These are phyloP conservation scores for Scheffersomyces coipomensis DNA, from an alignment of 805 yeast species.

Conservation along the genomic window DNA sequence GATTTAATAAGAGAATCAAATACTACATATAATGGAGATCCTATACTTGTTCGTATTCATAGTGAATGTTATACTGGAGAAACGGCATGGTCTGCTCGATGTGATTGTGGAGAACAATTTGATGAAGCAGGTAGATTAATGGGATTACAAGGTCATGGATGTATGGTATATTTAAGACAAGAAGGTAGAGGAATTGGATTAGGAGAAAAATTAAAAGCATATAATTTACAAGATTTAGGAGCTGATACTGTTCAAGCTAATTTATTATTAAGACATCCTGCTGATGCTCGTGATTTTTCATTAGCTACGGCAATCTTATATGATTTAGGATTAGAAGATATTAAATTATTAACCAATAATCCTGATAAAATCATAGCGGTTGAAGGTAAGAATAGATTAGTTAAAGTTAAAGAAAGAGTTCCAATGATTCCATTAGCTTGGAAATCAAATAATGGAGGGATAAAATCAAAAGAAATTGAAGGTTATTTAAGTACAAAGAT, in stretches of 20 bases:
- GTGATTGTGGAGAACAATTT: slow-evolving; percentile 99
- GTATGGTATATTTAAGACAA: slow-evolving; percentile 92
- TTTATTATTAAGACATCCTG: slow-evolving; percentile 89
- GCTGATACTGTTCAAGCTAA: slow-evolving; percentile 99
- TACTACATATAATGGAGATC: slow-evolving; percentile 27
- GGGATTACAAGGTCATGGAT: slow-evolving; percentile 86
- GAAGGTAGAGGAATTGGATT: slow-evolving; percentile 98
- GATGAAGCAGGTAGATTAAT: slow-evolving; percentile 95
- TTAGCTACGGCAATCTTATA: slow-evolving; percentile 89
- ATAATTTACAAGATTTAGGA: slow-evolving; percentile 94
- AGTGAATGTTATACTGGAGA: slow-evolving; percentile 99
- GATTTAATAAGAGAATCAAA: slow-evolving; percentile 25
- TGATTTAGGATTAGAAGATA: slow-evolving; percentile 73
- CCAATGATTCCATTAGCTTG: slow-evolving; percentile 98
- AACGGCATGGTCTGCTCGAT: slow-evolving; percentile 98
- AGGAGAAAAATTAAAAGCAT: slow-evolving; percentile 96
- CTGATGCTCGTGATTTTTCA: slow-evolving; percentile 93
- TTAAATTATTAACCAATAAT: slow-evolving; percentile 85
- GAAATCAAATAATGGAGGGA: slow-evolving; percentile 55
- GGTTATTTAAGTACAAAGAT: slow-evolving; percentile 92
- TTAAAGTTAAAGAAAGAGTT: slow-evolving; percentile 81
- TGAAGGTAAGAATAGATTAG: slow-evolving; percentile 75
- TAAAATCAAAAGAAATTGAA: slow-evolving; percentile 82
- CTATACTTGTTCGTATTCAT: slow-evolving; percentile 82
- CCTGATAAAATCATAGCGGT: slow-evolving; percentile 96